These are phyloP conservation scores for Candida dajiaensis DNA, from an alignment of 805 yeast species.

Conservation along the genomic window DNA sequence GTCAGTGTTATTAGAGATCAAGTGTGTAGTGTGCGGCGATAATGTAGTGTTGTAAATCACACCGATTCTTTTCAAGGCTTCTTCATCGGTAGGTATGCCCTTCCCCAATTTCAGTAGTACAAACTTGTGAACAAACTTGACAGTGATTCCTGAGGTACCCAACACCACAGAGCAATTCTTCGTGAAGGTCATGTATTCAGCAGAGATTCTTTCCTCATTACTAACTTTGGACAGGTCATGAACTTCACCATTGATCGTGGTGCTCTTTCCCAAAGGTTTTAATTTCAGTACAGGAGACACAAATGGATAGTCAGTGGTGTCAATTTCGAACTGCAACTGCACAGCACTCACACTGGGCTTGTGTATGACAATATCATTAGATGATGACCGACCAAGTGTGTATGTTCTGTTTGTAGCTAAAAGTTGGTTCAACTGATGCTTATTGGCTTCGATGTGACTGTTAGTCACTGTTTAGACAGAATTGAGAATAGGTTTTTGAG, in stretches of 20 bases:
- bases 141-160: constrained; percentile 12
- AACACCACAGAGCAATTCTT: constrained; percentile 9
- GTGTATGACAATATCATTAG: constrained; percentile 3
- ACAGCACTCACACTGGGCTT: constrained; percentile 7
- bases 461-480: background rate
- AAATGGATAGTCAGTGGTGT: constrained; percentile 9
- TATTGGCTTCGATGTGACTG: background rate
- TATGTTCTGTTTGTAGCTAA: constrained; percentile 3
- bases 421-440: background rate
- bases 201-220: constrained; percentile 2
- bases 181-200: background rate
- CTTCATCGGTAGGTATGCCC: constrained; percentile 6
- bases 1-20: constrained; percentile 17
- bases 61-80: constrained; percentile 22
- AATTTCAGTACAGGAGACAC: constrained; percentile 6
- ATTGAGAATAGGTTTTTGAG: background rate
- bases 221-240: background rate
- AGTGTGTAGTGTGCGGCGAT: constrained; percentile 20
- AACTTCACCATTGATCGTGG: constrained; percentile 5
- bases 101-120: constrained; percentile 9
- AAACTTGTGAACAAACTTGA: constrained; percentile 13
- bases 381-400: constrained; percentile 7
- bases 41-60: constrained; percentile 21
- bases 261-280: constrained; percentile 5
- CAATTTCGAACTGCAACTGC: constrained; percentile 9